These are phyloP conservation scores for Leccinum huronense DNA, from an alignment of 1,284 basidiomycete genomes.

Conservation along the genomic window DNA sequence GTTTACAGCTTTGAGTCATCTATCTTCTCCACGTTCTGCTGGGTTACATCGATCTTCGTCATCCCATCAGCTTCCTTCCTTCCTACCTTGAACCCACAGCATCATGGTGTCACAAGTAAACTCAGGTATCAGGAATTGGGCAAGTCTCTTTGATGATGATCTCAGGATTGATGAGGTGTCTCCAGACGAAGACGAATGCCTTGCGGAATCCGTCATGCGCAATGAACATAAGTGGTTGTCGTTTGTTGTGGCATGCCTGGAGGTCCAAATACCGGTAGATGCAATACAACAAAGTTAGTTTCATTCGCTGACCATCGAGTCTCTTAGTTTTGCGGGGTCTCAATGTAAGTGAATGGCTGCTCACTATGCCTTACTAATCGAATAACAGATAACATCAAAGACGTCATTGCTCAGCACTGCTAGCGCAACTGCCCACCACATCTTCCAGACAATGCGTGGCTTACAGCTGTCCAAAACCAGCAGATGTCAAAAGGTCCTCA, in stretches of 20 bases:
- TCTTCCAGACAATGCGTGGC: background rate
- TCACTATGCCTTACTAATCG: background rate
- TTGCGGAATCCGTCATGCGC: background rate
- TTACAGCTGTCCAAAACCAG: background rate
- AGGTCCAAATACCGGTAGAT: background rate
- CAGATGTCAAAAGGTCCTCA: background rate
- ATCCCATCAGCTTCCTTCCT: background rate
- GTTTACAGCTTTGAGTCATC: too few species aligned
- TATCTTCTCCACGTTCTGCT: background rate
- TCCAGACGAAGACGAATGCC: background rate
- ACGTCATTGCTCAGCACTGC: background rate
- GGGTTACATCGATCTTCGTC: background rate
- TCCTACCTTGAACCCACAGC: background rate
- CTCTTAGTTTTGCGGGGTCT: background rate
- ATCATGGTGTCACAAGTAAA: too few species aligned
- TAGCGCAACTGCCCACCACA: background rate
- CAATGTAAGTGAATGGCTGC: background rate
- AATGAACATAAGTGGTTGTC: background rate
- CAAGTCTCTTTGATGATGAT: background rate
- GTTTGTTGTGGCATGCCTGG: background rate
- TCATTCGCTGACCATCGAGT: background rate
- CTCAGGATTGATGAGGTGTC: background rate
- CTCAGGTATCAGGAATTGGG: too few species aligned
- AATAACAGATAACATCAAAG: background rate
- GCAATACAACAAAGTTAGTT: background rate